Percentiles rank a stretch among this genome's conserved stretches.
These are phyloP conservation scores for Kalanchoe fedtschenkoi DNA, from an alignment of 164 flowering plant species.

Conservation along the genomic window DNA sequence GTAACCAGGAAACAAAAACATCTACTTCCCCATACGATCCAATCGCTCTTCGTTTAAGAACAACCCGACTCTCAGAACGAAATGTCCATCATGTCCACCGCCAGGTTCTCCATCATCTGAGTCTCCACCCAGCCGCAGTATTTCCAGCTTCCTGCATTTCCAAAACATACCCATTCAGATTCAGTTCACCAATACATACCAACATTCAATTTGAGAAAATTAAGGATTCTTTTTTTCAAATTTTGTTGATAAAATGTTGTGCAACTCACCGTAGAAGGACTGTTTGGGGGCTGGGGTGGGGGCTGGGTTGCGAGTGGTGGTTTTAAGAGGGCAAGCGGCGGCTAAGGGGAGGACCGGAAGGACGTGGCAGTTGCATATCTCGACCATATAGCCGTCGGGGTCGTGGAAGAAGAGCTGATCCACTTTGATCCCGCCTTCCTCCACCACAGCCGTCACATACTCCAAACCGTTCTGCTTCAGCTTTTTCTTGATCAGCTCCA, in stretches of 20 bases:
- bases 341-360: slow-evolving; percentile 28
- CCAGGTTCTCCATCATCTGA: slow-evolving; percentile 29
- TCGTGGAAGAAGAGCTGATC: slow-evolving; percentile 43
- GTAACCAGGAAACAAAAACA: background rate
- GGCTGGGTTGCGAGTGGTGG: background rate
- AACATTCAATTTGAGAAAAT: too few species aligned
- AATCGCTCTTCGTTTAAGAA: background rate
- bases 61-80: slow-evolving; percentile 14
- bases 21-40: background rate
- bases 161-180: background rate
- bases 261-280: slow-evolving; percentile 1
- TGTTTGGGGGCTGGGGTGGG: background rate
- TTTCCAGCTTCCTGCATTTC: background rate
- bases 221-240: background rate
- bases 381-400: slow-evolving; percentile 41
- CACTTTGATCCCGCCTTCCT: slow-evolving; percentile 25
- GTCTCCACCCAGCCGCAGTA: slow-evolving; percentile 16
- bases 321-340: slow-evolving; percentile 19
- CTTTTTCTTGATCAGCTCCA: slow-evolving; percentile 14
- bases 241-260: background rate
- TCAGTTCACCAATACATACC: too few species aligned
- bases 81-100: slow-evolving; percentile 23
- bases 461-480: slow-evolving; percentile 19
- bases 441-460: slow-evolving; percentile 26
- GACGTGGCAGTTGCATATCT: slow-evolving; percentile 37